Evolutionary conservation across 75 land plant species (phyloP).

Genomic region (Selaginella moellendorffii): DNA sequence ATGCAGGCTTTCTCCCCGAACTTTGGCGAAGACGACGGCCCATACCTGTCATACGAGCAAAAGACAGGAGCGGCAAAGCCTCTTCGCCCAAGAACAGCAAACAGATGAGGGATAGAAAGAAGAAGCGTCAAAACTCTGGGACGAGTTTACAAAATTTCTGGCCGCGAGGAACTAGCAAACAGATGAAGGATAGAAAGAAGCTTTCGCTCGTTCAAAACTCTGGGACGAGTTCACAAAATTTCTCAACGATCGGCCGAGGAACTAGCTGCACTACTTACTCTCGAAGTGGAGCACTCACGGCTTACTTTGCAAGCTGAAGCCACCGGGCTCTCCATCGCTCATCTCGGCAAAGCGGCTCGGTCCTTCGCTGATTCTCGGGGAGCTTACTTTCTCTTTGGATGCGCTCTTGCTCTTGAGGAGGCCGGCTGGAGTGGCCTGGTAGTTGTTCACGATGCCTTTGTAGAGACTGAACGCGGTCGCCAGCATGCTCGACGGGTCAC

Average conservation of each 20-base stretch:
- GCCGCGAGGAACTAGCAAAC: too few relatives aligned
- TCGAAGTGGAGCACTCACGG: not conserved
- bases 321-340: not conserved
- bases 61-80: too few relatives aligned
- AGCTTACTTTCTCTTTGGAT: not conserved
- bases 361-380: not conserved
- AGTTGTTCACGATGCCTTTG: conserved; percentile 31
- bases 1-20: conserved; percentile 16
- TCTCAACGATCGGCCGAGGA: too few relatives aligned
- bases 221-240: too few relatives aligned
- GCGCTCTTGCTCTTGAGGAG: not conserved
- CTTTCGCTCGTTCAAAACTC: too few relatives aligned
- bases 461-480: conserved; percentile 72
- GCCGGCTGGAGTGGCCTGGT: not conserved
- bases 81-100: too few relatives aligned
- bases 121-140: too few relatives aligned
- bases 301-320: not conserved
- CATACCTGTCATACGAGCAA: conserved; percentile 17
- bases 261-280: too few relatives aligned
- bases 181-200: too few relatives aligned
- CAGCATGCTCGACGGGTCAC: conserved; percentile 63
- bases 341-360: conserved; percentile 1
- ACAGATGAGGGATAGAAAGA: too few relatives aligned
- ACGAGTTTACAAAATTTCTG: too few relatives aligned
- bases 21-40: conserved; percentile 9